These are phyloP conservation scores for Penicillium bialowiezense DNA, from an alignment of 495 filamentous ascomycete genomes.

Conservation along the genomic window DNA sequence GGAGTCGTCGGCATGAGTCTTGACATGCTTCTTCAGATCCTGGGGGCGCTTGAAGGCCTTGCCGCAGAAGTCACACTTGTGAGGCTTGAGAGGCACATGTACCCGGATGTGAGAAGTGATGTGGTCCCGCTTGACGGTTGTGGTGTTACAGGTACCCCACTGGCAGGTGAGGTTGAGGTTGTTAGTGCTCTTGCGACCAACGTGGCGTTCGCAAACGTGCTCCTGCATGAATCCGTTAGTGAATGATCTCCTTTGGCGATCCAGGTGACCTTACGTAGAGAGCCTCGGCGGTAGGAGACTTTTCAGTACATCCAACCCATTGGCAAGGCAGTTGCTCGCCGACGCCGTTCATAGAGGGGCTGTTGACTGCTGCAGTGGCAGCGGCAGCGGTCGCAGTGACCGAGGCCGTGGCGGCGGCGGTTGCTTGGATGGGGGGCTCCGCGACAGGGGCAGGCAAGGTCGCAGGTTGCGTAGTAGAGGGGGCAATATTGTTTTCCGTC, in stretches of 20 bases:
- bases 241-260: background rate
- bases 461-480: slow-evolving; percentile 21
- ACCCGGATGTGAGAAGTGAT: slow-evolving; percentile 99
- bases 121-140: slow-evolving; percentile 97
- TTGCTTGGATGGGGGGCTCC: slow-evolving; percentile 21
- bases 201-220: slow-evolving; percentile 97
- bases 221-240: slow-evolving; percentile 54
- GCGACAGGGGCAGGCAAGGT: slow-evolving; percentile 27
- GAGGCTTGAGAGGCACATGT: slow-evolving; percentile 95
- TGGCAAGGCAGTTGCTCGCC: slow-evolving; percentile 72
- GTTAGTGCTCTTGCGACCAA: slow-evolving; percentile 98
- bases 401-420: slow-evolving; percentile 25
- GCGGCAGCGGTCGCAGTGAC: slow-evolving; percentile 38
- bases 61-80: slow-evolving; percentile 97
- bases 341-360: slow-evolving; percentile 34
- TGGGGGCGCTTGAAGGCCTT: slow-evolving; percentile 99
- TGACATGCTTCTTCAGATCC: slow-evolving; percentile 99
- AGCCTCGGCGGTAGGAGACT: slow-evolving; percentile 71
- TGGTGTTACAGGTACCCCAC: slow-evolving; percentile 94
- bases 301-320: slow-evolving; percentile 83
- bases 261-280: slow-evolving; percentile 75
- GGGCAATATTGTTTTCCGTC: slow-evolving; percentile 22
- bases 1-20: slow-evolving; percentile 99
- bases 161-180: slow-evolving; percentile 97
- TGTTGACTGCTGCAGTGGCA: slow-evolving; percentile 44